Evolutionary conservation across 495 filamentous ascomycete species (phyloP).

Genomic region (Hypoxylon rickii): DNA sequence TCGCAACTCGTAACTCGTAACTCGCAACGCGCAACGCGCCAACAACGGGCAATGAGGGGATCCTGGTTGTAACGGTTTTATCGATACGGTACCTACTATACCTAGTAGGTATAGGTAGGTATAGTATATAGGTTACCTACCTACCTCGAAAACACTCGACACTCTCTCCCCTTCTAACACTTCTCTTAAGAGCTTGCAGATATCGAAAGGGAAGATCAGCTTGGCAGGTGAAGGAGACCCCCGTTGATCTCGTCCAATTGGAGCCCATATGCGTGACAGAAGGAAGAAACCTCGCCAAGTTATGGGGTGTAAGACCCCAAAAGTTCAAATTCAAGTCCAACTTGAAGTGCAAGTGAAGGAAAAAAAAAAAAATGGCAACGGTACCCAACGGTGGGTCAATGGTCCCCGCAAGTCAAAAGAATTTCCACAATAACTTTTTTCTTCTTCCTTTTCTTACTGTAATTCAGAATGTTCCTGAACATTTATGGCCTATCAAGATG

Average conservation of each 20-base stretch:
- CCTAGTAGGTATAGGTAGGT: slow-evolving; percentile 21
- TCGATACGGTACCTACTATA: slow-evolving; percentile 23
- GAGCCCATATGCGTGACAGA: too few relatives aligned
- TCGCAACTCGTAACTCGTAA: too few relatives aligned
- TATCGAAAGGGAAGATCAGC: slow-evolving; percentile 6
- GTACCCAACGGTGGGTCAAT: slow-evolving; percentile 34
- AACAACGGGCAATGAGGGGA: slow-evolving; percentile 14
- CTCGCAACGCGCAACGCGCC: too few relatives aligned
- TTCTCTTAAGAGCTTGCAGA: slow-evolving; percentile 21
- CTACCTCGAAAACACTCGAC: slow-evolving; percentile 25
- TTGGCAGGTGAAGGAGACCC: slow-evolving; percentile 8
- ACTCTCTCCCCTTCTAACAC: background rate
- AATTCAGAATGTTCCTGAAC: slow-evolving; percentile 19
- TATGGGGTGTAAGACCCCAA: too few relatives aligned
- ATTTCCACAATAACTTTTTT: slow-evolving; percentile 17
- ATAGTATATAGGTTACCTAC: too few relatives aligned
- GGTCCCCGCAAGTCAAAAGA: slow-evolving; percentile 19
- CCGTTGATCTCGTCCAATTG: too few relatives aligned
- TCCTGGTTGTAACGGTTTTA: slow-evolving; percentile 21
- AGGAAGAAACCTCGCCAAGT: too few relatives aligned
- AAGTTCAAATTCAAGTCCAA: too few relatives aligned
- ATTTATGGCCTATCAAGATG: slow-evolving; percentile 25
- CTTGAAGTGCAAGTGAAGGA: too few relatives aligned
- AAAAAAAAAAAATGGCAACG: slow-evolving; percentile 22
- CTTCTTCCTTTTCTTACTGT: slow-evolving; percentile 3